Conservation (phyloP, 257 asterid genomes). For the Solanum sitiens region DNA sequence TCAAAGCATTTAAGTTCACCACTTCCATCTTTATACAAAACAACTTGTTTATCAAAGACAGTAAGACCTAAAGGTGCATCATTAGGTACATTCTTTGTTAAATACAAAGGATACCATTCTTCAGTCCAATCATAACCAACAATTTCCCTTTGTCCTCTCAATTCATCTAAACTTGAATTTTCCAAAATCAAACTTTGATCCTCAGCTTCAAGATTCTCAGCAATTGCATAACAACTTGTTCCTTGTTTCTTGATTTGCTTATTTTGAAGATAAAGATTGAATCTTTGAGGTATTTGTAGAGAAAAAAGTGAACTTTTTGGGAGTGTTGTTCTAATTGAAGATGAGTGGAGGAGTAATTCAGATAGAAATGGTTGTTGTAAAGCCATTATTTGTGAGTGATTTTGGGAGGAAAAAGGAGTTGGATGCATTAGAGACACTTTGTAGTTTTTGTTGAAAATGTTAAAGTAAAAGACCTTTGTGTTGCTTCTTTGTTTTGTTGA, state of each 20-base stretch:
- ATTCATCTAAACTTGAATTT: conserved; percentile 29
- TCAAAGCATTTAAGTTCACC: conserved; percentile 67
- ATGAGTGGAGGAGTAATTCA: neutral
- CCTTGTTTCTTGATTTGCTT: neutral
- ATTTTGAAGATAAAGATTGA: neutral
- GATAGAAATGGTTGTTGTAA: conserved; percentile 7
- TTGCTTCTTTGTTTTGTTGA: neutral
- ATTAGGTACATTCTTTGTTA: conserved; percentile 72
- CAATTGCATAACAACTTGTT: neutral
- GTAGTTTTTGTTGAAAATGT: neutral
- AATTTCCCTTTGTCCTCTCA: conserved; percentile 13
- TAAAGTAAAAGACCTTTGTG: neutral
- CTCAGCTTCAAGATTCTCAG: neutral
- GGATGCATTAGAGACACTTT: neutral
- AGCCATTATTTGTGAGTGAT: conserved; percentile 6
- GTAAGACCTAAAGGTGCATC: conserved; percentile 91
- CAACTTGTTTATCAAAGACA: conserved; percentile 81
- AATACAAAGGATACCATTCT: conserved; percentile 92
- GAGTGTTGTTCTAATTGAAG: neutral
- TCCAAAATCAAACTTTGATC: conserved; percentile 24
- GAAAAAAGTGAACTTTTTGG: neutral
- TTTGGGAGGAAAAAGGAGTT: neutral
- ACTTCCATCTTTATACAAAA: conserved; percentile 56
- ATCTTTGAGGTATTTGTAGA: neutral
- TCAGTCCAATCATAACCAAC: conserved; percentile 75